A percentile compares a stretch with the other conserved stretches of the same genome.
Evolutionary conservation across 768 basidiomycete genomes (phyloP).

Genomic region (Cystobasidium ongulense): DNA sequence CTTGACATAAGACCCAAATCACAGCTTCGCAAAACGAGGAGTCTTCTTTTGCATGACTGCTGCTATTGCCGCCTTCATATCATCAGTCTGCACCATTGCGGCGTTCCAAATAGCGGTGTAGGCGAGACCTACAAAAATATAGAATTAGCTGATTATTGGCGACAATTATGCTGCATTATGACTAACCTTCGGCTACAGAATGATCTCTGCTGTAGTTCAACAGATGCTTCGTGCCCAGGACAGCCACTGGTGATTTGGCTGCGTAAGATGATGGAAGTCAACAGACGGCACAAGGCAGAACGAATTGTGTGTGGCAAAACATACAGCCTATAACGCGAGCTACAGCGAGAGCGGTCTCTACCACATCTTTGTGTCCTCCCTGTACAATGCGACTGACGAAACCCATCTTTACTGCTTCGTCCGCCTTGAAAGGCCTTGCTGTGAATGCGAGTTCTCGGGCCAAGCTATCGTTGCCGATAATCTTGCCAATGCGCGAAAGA

Average conservation of each 20-base stretch:
- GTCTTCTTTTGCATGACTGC: conserved; percentile 28
- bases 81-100: conserved; percentile 36
- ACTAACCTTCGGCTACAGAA: conserved; percentile 48
- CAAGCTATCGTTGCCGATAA: conserved; percentile 65
- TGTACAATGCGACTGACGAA: conserved; percentile 64
- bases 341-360: conserved; percentile 46
- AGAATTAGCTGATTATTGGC: neutral
- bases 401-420: conserved; percentile 62
- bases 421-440: conserved; percentile 59
- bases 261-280: too few species aligned
- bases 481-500: conserved; percentile 69
- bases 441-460: conserved; percentile 70
- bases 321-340: conserved; percentile 60
- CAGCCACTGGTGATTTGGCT: conserved; percentile 69
- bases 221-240: conserved; percentile 66
- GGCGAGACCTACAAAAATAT: conserved; percentile 48
- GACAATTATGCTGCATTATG: neutral
- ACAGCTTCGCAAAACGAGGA: conserved; percentile 26
- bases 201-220: conserved; percentile 72
- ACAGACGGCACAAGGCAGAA: neutral
- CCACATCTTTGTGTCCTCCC: conserved; percentile 61
- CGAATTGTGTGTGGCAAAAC: neutral
- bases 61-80: conserved; percentile 9
- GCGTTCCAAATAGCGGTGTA: conserved; percentile 58
- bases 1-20: neutral